Conservation (phyloP, 257 asterid species). For the Capsicum pubescens region DNA sequence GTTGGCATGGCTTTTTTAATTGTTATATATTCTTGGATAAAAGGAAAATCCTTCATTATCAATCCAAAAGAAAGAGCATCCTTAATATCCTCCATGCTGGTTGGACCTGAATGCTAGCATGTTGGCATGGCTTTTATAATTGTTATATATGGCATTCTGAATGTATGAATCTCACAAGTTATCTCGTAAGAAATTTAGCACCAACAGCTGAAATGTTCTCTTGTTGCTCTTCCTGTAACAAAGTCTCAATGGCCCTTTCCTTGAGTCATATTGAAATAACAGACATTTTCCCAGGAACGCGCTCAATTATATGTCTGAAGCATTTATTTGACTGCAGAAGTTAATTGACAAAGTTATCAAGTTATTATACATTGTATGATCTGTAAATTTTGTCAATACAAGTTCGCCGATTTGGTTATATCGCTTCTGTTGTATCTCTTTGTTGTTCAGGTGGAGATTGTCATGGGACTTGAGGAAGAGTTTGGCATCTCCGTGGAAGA, state of each 20-base stretch:
- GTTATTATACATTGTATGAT: neutral
- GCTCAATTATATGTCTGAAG: neutral
- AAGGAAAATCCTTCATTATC: neutral
- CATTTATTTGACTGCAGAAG: neutral
- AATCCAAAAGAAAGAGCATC: neutral
- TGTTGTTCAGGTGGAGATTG: slow-evolving; percentile 38
- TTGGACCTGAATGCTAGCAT: neutral
- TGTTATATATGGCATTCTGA: neutral
- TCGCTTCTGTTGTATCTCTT: neutral
- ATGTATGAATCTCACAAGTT: neutral
- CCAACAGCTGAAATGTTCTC: neutral
- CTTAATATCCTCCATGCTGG: neutral
- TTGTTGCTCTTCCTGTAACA: neutral
- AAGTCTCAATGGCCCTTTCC: neutral
- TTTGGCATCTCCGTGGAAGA: slow-evolving; percentile 39
- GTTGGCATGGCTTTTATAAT: neutral
- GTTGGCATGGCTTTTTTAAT: neutral
- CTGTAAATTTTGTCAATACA: neutral
- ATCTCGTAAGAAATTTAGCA: neutral
- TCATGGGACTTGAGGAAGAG: slow-evolving; percentile 43
- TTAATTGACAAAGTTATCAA: neutral
- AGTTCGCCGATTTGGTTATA: neutral
- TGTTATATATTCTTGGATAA: too few species aligned
- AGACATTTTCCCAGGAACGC: neutral
- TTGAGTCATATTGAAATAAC: neutral